Base-by-base conservation (phyloP, 805 yeast genomes). In the Zygotorulaspora chibaensis region DNA sequence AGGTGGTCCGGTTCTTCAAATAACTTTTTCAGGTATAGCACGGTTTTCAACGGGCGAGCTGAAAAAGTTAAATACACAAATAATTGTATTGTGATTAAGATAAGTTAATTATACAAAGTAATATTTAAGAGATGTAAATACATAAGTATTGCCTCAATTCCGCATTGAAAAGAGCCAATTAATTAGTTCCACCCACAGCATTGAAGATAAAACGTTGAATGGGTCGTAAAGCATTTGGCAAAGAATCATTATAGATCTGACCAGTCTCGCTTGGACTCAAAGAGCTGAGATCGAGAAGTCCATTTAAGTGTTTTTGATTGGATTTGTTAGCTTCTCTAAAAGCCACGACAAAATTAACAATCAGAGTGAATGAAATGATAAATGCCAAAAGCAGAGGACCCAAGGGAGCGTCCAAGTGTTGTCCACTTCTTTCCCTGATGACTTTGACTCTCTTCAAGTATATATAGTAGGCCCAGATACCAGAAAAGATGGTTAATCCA, bases 391-490 rank as follows among this genome's bases (percentile, higher is more conserved):
- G 71, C 42, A 93, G 61, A 0, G 99, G 99, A 10, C 99, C 99
- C 46, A 85, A 59, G 43, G 95, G 83, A 38, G 87, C 90, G 69
- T 91, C 98, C 57, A 91, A 73, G 66, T 90, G 97, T 56, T 77
- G 77, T 41, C 91, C 95, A 23, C 89, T 84, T 66, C 98, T 80
- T 63, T 80, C 82, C 63, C 75, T 79, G 62, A 91, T 93, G 45
- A 83, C 75, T 28, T 73, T 74, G 53, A 90, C 71, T 62, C 99
- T 79, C 54, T 72, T 74, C 61, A 79, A 68, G 68, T 86, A 91
- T 44, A 85, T 80, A 50, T 71, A 74, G 68, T 88, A 91, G 23
- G 96, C 96, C 99, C 99, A 91, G 23, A 79, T 55, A 37, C 95
- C 91, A 35, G 88, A 74, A 63, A 90, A 89, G 16, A 91, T 54